Conservation (phyloP, 169 alveolate genomes). For the Plasmodium reichenowi region DNA sequence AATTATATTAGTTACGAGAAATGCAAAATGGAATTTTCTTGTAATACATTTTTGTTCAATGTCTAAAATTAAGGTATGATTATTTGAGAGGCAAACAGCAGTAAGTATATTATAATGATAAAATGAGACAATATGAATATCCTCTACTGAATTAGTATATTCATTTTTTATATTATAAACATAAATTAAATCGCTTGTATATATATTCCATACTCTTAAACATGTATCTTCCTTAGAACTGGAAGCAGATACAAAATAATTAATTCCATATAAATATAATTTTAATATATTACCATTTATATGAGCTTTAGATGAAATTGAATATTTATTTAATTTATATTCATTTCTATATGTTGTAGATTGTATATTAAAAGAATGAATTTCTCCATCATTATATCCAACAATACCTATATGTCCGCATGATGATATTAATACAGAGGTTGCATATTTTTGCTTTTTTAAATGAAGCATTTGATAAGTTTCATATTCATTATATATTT, state of each 20-base stretch:
- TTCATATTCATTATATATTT: conserved; percentile 86
- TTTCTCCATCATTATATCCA: conserved; percentile 92
- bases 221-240: conserved; percentile 33
- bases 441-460: conserved; percentile 79
- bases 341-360: conserved; percentile 65
- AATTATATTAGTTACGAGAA: conserved; percentile 34
- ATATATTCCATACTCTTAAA: conserved; percentile 61
- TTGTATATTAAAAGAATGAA: conserved; percentile 93
- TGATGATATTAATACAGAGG: conserved; percentile 90
- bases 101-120: conserved; percentile 59
- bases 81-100: conserved; percentile 54
- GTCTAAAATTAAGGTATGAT: conserved; percentile 34
- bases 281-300: conserved; percentile 50
- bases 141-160: not conserved
- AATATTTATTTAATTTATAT: conserved; percentile 66
- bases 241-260: conserved; percentile 60
- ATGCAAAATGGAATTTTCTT: conserved; percentile 40
- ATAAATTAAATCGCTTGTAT: conserved; percentile 45
- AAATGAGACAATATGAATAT: conserved; percentile 20
- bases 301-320: conserved; percentile 61
- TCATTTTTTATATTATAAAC: conserved; percentile 31
- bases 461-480: conserved; percentile 14
- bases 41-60: conserved; percentile 63
- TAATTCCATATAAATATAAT: conserved; percentile 39
- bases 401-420: conserved; percentile 96